Base-by-base conservation (phyloP, 2,329 filamentous ascomycete genomes). In the Aspergillus terreus region DNA sequence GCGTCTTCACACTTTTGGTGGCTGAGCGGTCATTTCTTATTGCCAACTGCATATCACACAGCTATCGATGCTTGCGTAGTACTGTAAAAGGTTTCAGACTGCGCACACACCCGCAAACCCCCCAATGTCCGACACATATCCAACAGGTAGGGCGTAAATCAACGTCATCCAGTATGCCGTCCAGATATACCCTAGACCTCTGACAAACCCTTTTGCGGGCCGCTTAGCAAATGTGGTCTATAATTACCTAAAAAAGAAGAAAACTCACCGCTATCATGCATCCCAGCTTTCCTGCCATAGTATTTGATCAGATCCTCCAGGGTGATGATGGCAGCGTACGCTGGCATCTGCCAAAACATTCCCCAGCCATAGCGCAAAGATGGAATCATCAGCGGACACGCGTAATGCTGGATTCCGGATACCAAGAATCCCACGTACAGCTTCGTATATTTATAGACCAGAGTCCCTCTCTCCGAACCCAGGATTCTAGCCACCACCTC, bases 341-440 rank as follows among this genome's bases (percentile, higher is more conserved):
- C 21, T 30, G 43, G 43, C 43, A 45, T 45, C 43, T 45, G 43
- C 43, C 43, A 45, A 30, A 45, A 45, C 43, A 45, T 45, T 23
- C 43, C 43, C 43, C 21, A 45, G 19, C 43, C 43, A 45, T 45
- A 45, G 43, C 43, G 19, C 23, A 30, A 9, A 23, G 43, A 45
- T 17, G 43, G 43, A 30, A 45, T 32, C 1, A 45, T 6, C 43
- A 45, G 43, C 19, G 43, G 19, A 45, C 43, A 45, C 23, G 43
- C 43, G 25, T 32, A 45, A 25, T 45, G 43, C 11, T 25, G 43
- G 43, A 45, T 10, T 45, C 43, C 43, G 11, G 43, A 45, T 14
- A 45, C 11, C 11, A 45, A 5, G 25, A 45, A 45, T 14, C 43
- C 43, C 19, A 30, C 43, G 43, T 45, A 45, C 43, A 45, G 21